Evolutionary conservation across 805 yeast genomes (phyloP), one percentile per base, ranked within the genome.

Genomic region (Starmerella floris): DNA sequence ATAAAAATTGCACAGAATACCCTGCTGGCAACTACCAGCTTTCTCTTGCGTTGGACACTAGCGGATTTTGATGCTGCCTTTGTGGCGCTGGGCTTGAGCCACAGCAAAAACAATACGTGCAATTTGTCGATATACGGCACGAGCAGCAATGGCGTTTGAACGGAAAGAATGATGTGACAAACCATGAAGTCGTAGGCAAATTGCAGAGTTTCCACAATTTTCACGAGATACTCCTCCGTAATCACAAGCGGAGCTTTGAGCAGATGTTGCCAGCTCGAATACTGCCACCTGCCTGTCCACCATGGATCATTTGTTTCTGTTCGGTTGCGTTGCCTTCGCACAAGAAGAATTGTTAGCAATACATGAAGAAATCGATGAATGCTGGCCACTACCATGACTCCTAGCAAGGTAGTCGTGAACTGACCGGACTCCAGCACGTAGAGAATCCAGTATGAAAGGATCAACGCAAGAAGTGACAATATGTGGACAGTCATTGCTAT

Each of bases 31-130:
- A n/a, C 13, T 2, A 33, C 21, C 3, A 41, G 73, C 28, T 84
- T 79, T 64, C 79, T 91, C 79, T 79, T 66, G 79, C 36, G 68
- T n/a, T 91, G 77, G 59, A 78, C 76, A 57, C 82, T 77, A 54
- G 93, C 93, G 48, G 93, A 83, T 9, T 31, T 68, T 85, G 77
- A 56, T 79, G 79, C 65, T 77, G 83, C 64, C 82, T 74, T 45
- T 83, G 71, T 51, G 5, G 37, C 34, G 17, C 45, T 20, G 10
- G 95, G 96, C 62, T 79, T 79, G 65, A 87, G 75, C 97, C 97
- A 87, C 74, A 87, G 81, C 63, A 87, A 70, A 87, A 85, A 81
- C 54, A 83, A 73, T 27, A 95, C 81, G 62, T 87, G 97, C 82
- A 85, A 77, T 67, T 78, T 78, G 66, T 87, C 95, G 58, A 84